Evolutionary conservation across 352 stramenopile genomes (phyloP).

Genomic region (Globisporangium barbulae): DNA sequence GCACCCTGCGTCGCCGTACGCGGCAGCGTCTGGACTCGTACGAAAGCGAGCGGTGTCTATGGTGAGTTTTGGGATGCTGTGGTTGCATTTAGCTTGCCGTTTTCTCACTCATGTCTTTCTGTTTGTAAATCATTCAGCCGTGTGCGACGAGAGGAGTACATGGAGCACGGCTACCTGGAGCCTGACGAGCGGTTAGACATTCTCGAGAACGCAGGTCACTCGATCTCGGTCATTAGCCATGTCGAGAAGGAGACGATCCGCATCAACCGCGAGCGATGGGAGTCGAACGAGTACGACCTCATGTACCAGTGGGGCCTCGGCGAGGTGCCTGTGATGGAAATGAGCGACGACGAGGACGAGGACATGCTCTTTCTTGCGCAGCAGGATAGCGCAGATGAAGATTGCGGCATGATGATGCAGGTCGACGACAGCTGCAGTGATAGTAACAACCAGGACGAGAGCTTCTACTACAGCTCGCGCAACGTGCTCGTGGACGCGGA

Average conservation of each 20-base stretch:
- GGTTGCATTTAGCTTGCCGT: not conserved
- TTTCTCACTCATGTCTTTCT: slow-evolving; percentile 6
- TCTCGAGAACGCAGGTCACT: slow-evolving; percentile 62
- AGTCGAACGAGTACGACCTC: slow-evolving; percentile 85
- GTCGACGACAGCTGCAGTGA: slow-evolving; percentile 45
- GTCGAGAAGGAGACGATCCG: slow-evolving; percentile 66
- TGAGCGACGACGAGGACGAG: slow-evolving; percentile 47
- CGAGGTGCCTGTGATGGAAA: slow-evolving; percentile 56
- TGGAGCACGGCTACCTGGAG: slow-evolving; percentile 80
- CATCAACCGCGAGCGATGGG: slow-evolving; percentile 79
- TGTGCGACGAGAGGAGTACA: slow-evolving; percentile 72
- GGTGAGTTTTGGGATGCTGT: slow-evolving; percentile 22
- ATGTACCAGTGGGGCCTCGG: slow-evolving; percentile 78
- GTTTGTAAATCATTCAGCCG: slow-evolving; percentile 24
- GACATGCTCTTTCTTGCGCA: slow-evolving; percentile 35
- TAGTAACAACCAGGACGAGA: slow-evolving; percentile 25
- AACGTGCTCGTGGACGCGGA: slow-evolving; percentile 49
- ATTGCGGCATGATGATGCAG: slow-evolving; percentile 37
- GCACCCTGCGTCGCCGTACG: slow-evolving; percentile 56
- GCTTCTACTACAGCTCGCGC: slow-evolving; percentile 49
- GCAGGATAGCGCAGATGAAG: slow-evolving; percentile 28
- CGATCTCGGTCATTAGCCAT: slow-evolving; percentile 57
- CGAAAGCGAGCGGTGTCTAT: slow-evolving; percentile 53
- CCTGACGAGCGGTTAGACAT: slow-evolving; percentile 75
- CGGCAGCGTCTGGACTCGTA: slow-evolving; percentile 63